Base-by-base conservation (phyloP, 768 basidiomycete genomes). In the Termitomyces sp. region DNA sequence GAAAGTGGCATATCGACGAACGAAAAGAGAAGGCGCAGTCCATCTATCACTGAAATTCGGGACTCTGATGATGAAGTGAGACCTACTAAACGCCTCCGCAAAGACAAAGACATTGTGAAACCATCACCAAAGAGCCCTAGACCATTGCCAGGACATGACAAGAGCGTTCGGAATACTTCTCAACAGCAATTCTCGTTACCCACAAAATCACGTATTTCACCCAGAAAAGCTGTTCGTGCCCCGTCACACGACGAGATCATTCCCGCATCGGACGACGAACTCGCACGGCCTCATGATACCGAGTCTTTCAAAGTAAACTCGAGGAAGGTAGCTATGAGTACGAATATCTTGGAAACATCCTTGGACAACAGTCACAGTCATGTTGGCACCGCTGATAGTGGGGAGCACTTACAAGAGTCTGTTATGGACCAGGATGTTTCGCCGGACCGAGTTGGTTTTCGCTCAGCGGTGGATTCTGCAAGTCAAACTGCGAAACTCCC, bases 251-350 rank as follows among this genome's bases (percentile, higher is more conserved):
- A 63, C 31, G 76, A 77, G 48, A 63, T 67, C 16, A 65, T 72
- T 41, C 65, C 68, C 25, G 62, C 71, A 7, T 69, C 69, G 17
- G 69, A 72, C 29, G 76, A 75, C 11, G 75, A 78, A 53, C 71
- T 68, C 49, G 69, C 29, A 21, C 17, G 19, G 8, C 17, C 38
- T 19, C 17, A 44, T 34, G 23, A 50, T 41, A 16, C 27, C 16
- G 38, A 56, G 5, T 40, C 37, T 42, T 23, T 4, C 23, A n/a
- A 25, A 34, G 14, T 17, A 10, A 37, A 45, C 34, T 14, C 41
- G 23, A 32, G 27, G n/a, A 31, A 51, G 14, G 43, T n/a, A 43
- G 53, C 44, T 35, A 34, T 43, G 17, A 29, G 23, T 17, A 45
- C 44, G 25, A 17, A 17, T 27, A 10, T 42, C 4, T 41, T 25